phyloP scores from a whole-genome alignment of 2,329 filamentous ascomycete genomes.

The Talaromyces marneffei region DNA sequence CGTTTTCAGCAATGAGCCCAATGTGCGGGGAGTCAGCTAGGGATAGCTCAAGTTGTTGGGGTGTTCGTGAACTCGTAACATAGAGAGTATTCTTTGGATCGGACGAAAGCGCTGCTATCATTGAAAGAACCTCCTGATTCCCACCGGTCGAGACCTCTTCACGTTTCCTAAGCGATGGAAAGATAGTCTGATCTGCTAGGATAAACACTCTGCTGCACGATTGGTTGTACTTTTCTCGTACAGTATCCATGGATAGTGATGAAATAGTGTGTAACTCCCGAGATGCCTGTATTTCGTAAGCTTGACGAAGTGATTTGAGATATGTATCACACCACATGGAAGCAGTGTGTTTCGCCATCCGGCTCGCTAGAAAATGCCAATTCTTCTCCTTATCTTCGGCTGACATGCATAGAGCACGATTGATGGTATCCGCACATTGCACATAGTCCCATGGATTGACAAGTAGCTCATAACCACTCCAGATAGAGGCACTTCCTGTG shows the following conservation, averaged over 20 bases:
- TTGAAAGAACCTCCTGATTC: neutral
- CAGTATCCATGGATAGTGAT: slow-evolving; percentile 60
- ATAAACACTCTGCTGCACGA: slow-evolving; percentile 71
- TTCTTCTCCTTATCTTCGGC: slow-evolving; percentile 65
- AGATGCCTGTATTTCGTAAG: slow-evolving; percentile 71
- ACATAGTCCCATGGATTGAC: slow-evolving; percentile 95
- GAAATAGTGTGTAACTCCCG: slow-evolving; percentile 77
- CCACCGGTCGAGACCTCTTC: neutral
- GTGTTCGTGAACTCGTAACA: slow-evolving; percentile 78
- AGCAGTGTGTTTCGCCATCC: slow-evolving; percentile 73
- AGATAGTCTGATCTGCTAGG: slow-evolving; percentile 82
- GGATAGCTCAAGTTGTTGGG: slow-evolving; percentile 79
- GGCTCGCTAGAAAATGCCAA: slow-evolving; percentile 66
- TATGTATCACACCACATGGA: slow-evolving; percentile 74
- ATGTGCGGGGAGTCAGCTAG: slow-evolving; percentile 65
- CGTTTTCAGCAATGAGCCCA: slow-evolving; percentile 87
- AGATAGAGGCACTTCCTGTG: slow-evolving; percentile 81
- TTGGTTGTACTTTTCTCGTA: slow-evolving; percentile 60
- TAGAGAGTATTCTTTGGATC: slow-evolving; percentile 80
- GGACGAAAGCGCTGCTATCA: slow-evolving; percentile 52
- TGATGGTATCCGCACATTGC: slow-evolving; percentile 78
- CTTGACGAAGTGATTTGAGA: slow-evolving; percentile 60
- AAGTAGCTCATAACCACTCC: slow-evolving; percentile 69
- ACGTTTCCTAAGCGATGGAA: slow-evolving; percentile 64
- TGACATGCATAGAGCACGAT: slow-evolving; percentile 72